Evolutionary conservation across 108 stramenopile genomes (phyloP).

Genomic region (Cyclotella baltica): DNA sequence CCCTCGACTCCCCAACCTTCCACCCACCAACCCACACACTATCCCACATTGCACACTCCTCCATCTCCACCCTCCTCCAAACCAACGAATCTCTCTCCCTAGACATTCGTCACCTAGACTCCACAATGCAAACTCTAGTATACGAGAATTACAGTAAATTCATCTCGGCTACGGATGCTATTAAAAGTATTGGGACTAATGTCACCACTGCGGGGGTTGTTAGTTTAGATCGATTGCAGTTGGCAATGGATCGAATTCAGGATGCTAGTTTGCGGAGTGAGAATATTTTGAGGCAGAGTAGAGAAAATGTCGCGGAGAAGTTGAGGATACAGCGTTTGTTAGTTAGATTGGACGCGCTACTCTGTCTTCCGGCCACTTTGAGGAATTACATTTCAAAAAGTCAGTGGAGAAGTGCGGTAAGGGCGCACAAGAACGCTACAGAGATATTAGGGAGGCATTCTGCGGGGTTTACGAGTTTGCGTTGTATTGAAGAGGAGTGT

Average conservation of each 20-base stretch:
- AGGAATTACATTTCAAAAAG: conserved; percentile 54
- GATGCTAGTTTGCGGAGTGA: conserved; percentile 55
- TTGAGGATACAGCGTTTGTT: conserved; percentile 79
- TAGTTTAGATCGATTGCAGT: conserved; percentile 55
- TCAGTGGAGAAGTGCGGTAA: conserved; percentile 72
- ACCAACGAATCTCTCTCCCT: conserved; percentile 73
- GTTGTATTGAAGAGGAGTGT: conserved; percentile 84
- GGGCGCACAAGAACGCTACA: conserved; percentile 64
- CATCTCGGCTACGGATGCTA: conserved; percentile 97
- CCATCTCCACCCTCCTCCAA: conserved; percentile 71
- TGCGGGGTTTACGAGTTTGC: conserved; percentile 79
- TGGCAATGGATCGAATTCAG: conserved; percentile 58
- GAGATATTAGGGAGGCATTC: conserved; percentile 82
- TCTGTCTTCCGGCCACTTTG: conserved; percentile 81
- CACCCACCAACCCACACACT: conserved; percentile 64
- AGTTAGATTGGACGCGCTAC: conserved; percentile 75
- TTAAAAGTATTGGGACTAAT: conserved; percentile 81
- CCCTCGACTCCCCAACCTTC: conserved; percentile 83
- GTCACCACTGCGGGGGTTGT: conserved; percentile 58
- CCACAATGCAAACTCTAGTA: conserved; percentile 98
- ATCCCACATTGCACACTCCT: conserved; percentile 60
- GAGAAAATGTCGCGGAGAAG: conserved; percentile 87
- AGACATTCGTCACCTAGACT: conserved; percentile 88
- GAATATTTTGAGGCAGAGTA: conserved; percentile 51
- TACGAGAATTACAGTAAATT: conserved; percentile 99